A percentile compares a stretch with the other conserved stretches of the same genome.
Conservation (phyloP, 352 stramenopile genomes). For the Saprolegnia diclina region DNA sequence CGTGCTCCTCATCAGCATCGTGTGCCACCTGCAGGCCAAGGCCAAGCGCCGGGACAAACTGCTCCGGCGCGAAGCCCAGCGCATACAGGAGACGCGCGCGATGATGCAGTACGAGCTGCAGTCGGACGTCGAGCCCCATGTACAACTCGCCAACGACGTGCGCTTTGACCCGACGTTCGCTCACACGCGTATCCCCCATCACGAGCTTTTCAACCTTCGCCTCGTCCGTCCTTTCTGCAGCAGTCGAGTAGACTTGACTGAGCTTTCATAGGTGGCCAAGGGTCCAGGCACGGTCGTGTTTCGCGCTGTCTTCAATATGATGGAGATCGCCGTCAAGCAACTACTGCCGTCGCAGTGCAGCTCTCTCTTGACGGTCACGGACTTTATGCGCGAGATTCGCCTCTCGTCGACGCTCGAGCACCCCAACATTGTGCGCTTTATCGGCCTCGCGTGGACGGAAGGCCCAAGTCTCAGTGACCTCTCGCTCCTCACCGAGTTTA, state of each 20-base stretch:
- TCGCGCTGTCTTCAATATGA: slow-evolving; percentile 18
- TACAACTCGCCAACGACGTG: slow-evolving; percentile 22
- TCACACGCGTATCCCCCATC: slow-evolving; percentile 21
- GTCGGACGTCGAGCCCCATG: background rate
- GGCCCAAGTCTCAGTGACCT: slow-evolving; percentile 11
- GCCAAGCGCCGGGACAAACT: background rate
- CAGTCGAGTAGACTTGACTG: background rate
- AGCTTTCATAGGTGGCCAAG: slow-evolving; percentile 10
- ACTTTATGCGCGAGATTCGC: slow-evolving; percentile 25
- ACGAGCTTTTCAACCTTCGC: slow-evolving; percentile 23
- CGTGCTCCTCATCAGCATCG: background rate
- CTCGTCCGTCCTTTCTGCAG: slow-evolving; percentile 1
- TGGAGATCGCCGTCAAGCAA: slow-evolving; percentile 21
- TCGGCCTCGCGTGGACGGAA: slow-evolving; percentile 20
- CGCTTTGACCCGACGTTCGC: slow-evolving; percentile 15
- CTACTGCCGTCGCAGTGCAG: slow-evolving; percentile 20
- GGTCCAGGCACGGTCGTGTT: slow-evolving; percentile 17
- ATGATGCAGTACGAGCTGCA: slow-evolving; percentile 17
- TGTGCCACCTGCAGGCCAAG: background rate
- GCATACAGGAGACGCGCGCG: slow-evolving; percentile 13
- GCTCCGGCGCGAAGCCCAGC: slow-evolving; percentile 10
- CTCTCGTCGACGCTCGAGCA: slow-evolving; percentile 13
- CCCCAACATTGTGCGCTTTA: slow-evolving; percentile 21
- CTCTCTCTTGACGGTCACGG: slow-evolving; percentile 6
- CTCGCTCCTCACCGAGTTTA: slow-evolving; percentile 21